Percentiles rank a stretch among this genome's conserved stretches.
phyloP scores from a whole-genome alignment of 768 basidiomycete species.

The Kwoniella newhampshirensis region DNA sequence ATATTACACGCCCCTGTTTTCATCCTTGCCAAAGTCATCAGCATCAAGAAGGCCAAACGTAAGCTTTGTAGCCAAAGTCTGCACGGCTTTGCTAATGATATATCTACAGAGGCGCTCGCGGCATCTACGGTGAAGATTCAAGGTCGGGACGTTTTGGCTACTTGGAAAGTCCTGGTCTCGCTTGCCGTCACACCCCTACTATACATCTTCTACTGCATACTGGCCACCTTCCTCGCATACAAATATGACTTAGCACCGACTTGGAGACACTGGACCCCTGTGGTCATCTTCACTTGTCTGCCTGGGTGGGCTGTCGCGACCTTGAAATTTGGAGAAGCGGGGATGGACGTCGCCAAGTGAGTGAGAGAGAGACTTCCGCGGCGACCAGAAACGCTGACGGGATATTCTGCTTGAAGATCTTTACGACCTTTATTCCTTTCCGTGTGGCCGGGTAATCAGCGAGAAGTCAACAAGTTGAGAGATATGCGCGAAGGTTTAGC shows the following conservation, averaged over 20 bases:
- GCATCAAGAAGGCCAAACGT: conserved; percentile 88
- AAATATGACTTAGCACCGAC: conserved; percentile 64
- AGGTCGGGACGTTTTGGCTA: conserved; percentile 92
- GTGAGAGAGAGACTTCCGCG: conserved; percentile 42
- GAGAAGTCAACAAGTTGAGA: conserved; percentile 72
- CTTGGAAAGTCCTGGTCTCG: conserved; percentile 95
- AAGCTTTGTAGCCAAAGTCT: conserved; percentile 14
- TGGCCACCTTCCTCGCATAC: conserved; percentile 72
- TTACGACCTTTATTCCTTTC: conserved; percentile 84
- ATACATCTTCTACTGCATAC: conserved; percentile 76
- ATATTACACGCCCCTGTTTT: conserved; percentile 92
- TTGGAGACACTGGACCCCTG: conserved; percentile 73
- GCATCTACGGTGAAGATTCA: conserved; percentile 93
- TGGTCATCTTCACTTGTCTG: conserved; percentile 68
- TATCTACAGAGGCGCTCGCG: conserved; percentile 78
- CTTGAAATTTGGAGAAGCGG: conserved; percentile 95
- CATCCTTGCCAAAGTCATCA: conserved; percentile 80
- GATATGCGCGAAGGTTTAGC: conserved; percentile 70
- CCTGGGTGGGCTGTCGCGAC: conserved; percentile 91
- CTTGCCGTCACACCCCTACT: conserved; percentile 84
- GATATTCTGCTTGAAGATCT: conserved; percentile 62
- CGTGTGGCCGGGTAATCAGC: conserved; percentile 81
- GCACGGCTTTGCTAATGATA: not conserved
- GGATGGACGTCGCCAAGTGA: conserved; percentile 94
- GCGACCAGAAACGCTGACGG: not conserved